Evolutionary conservation across 352 stramenopile genomes (phyloP), one percentile per base, ranked within the genome.

Genomic region (Globisporangium nodosum): DNA sequence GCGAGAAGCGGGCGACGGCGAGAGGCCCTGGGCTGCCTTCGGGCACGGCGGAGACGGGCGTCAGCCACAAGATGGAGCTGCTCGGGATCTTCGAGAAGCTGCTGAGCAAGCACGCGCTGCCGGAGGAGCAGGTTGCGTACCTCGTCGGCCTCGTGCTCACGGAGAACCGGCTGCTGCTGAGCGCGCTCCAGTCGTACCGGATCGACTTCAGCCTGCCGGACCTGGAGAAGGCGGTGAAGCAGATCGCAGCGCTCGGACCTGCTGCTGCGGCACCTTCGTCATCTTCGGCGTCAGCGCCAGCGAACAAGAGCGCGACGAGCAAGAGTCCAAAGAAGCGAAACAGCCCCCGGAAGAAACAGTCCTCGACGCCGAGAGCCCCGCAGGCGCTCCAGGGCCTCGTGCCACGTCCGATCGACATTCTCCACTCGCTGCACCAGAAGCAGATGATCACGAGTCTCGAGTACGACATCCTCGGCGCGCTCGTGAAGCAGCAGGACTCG

Each of bases 381-480:
- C 63, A 66, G 45, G 65, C 46, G 0, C 24, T 27, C 24, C 24
- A 27, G 24, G 24, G 24, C 24, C 55, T 65, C n/a, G 57, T 65
- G 16, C 40, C 56, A 21, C 62, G 63, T 9, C 65, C 73, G 1
- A 60, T 79, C 27, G 68, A 77, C 8, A 55, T 87, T n/a, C 63
- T 89, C 16, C 49, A 65, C 18, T 71, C 69, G 18, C 48, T 91
- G 27, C 68, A 84, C 48, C 62, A 71, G 21, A 77, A 85, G 60
- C 66, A 74, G 15, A 82, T 89, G 78, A 55, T 91, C 39, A 91
- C 81, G 21, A 78, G 60, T 3, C 61, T 87, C 13, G 78, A 91
- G 59, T 40, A 76, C 33, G 75, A 89, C 35, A 73, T 88, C 24
- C 18, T 91, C 21, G 63, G 69, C 37, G 77, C 79, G 8, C 61